Percentiles rank a stretch among this genome's conserved stretches.
Evolutionary conservation across 2,329 filamentous ascomycete species (phyloP).

Genomic region (Aspergillus sp.): DNA sequence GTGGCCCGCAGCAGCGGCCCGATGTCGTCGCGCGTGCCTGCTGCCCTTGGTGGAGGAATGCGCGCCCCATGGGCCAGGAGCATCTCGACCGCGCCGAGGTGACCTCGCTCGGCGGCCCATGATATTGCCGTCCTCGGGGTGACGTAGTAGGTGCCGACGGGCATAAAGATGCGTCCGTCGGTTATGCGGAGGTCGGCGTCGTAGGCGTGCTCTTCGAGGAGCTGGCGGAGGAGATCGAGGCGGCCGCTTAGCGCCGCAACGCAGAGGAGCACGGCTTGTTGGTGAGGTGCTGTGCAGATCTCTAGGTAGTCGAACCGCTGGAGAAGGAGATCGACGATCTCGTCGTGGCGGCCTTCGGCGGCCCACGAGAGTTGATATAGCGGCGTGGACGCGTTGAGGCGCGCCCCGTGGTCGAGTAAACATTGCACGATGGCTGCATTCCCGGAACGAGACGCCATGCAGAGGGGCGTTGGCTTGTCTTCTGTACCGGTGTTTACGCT

Average conservation of each 20-base stretch:
- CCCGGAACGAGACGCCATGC: neutral
- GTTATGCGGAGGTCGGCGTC: neutral
- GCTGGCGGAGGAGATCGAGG: neutral
- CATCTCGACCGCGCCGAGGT: too few relatives aligned
- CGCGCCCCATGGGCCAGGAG: too few relatives aligned
- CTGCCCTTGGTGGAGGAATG: too few relatives aligned
- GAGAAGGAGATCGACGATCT: neutral
- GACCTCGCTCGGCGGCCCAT: too few relatives aligned
- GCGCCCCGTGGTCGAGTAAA: neutral
- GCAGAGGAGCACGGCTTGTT: neutral
- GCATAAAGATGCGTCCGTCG: too few relatives aligned
- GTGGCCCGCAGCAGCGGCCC: too few relatives aligned
- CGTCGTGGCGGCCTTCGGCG: neutral
- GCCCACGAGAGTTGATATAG: neutral
- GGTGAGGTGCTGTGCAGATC: neutral
- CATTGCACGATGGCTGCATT: neutral
- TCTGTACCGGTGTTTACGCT: neutral
- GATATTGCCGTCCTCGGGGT: too few relatives aligned
- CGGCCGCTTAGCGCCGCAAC: neutral
- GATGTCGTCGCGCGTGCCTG: too few relatives aligned
- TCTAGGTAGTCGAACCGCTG: neutral
- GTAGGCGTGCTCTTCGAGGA: neutral
- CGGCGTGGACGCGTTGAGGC: neutral
- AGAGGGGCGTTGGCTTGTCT: neutral
- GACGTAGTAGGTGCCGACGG: too few relatives aligned